Conservation (phyloP, 1,284 basidiomycete species). For the Apiotrichum akiyoshidainum region DNA sequence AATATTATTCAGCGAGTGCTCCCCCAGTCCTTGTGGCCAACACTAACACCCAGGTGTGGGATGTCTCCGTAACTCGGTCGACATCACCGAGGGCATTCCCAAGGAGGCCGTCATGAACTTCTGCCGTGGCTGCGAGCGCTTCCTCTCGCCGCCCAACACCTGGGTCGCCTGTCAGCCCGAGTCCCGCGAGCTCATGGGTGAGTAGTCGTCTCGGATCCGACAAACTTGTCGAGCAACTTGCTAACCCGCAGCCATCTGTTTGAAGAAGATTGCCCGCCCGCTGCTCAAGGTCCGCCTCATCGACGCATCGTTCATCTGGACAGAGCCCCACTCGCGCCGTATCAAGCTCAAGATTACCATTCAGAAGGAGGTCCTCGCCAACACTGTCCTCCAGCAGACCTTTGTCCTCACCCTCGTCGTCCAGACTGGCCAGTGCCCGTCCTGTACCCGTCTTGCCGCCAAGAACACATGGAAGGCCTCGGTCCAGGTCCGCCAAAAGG, state of each 20-base stretch:
- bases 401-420: conserved; percentile 97
- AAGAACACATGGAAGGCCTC: conserved; percentile 99
- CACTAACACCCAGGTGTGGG: conserved; percentile 32
- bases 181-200: conserved; percentile 79
- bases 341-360: conserved; percentile 91
- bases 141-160: conserved; percentile 81
- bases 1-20: conserved; percentile 55
- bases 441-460: conserved; percentile 87
- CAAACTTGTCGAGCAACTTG: neutral
- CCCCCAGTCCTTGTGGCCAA: neutral
- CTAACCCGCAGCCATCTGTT: conserved; percentile 61
- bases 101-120: conserved; percentile 94
- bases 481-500: conserved; percentile 97
- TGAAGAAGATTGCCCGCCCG: conserved; percentile 86
- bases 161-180: conserved; percentile 88
- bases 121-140: conserved; percentile 94
- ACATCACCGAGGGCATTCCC: conserved; percentile 97
- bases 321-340: conserved; percentile 94
- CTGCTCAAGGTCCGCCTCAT: conserved; percentile 91
- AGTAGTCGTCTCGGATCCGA: conserved; percentile 14
- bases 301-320: conserved; percentile 98
- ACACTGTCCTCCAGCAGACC: conserved; percentile 93
- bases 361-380: conserved; percentile 95
- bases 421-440: conserved; percentile 91
- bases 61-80: conserved; percentile 61